phyloP scores from a whole-genome alignment of 164 flowering plant genomes.

The Chimonanthus salicifolius region DNA sequence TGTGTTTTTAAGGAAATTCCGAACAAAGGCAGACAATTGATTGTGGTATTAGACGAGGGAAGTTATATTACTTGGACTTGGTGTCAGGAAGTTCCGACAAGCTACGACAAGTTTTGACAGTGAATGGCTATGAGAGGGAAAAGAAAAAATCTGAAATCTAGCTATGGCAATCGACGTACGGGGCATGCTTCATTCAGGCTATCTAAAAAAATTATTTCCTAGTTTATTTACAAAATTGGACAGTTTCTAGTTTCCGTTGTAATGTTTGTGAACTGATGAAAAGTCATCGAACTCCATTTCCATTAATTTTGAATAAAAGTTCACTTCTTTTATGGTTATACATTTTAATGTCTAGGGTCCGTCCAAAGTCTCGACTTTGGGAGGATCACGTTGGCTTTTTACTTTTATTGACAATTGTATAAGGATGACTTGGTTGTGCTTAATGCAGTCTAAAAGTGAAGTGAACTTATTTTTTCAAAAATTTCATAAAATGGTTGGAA shows the following conservation, averaged over 20 bases:
- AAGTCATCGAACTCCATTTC: background rate
- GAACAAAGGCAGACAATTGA: too few relatives aligned
- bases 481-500: constrained; percentile 14
- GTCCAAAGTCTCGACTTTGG: constrained; percentile 16
- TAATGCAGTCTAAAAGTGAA: constrained; percentile 16
- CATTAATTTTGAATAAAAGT: background rate
- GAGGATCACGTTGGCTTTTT: background rate
- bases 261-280: too few relatives aligned
- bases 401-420: constrained; percentile 26
- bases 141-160: constrained; percentile 4
- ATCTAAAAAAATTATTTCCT: too few relatives aligned
- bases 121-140: background rate
- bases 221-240: too few relatives aligned
- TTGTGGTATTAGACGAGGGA: too few relatives aligned
- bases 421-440: constrained; percentile 13
- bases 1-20: too few relatives aligned
- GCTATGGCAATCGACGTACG: constrained; percentile 9
- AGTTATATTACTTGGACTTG: too few relatives aligned
- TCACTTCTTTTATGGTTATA: too few relatives aligned
- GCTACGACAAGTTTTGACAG: background rate
- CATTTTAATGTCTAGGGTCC: background rate
- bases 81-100: background rate
- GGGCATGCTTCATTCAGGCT: constrained; percentile 7
- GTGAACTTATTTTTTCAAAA: background rate
- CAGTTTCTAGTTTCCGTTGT: too few relatives aligned